phyloP scores from a whole-genome alignment of 225 moss, liverwort and hornwort species.

The Physcomitrium patens region DNA sequence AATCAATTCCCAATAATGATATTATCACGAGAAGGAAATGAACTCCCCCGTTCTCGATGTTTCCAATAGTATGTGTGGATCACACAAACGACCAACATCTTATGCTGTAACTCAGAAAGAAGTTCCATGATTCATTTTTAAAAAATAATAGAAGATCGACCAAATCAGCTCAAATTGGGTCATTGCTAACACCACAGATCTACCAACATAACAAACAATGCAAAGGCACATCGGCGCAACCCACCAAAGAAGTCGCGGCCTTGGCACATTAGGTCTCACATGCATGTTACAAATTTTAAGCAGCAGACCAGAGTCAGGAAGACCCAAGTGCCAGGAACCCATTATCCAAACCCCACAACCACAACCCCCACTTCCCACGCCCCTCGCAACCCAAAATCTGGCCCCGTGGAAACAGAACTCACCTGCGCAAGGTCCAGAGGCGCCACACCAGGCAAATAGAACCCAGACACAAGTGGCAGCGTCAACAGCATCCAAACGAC shows the following conservation, averaged over 20 bases:
- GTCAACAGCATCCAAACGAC: constrained; percentile 3
- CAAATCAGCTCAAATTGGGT: background rate
- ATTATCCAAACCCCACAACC: too few species aligned
- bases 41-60: background rate
- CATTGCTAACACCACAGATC: background rate
- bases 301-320: too few species aligned
- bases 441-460: constrained; percentile 82
- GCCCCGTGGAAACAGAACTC: background rate
- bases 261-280: background rate
- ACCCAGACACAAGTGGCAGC: constrained; percentile 43
- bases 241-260: background rate
- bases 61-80: background rate
- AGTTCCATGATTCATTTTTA: background rate
- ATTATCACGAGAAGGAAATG: too few species aligned
- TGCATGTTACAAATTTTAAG: too few species aligned
- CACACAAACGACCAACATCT: background rate
- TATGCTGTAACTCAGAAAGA: background rate
- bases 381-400: background rate
- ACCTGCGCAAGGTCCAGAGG: constrained; percentile 72
- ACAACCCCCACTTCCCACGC: background rate
- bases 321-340: too few species aligned
- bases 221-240: background rate
- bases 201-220: background rate
- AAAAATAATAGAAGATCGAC: background rate
- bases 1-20: too few species aligned